These are phyloP conservation scores for Euphrasia arctica DNA, from an alignment of 305 asterid genomes.

Conservation along the genomic window DNA sequence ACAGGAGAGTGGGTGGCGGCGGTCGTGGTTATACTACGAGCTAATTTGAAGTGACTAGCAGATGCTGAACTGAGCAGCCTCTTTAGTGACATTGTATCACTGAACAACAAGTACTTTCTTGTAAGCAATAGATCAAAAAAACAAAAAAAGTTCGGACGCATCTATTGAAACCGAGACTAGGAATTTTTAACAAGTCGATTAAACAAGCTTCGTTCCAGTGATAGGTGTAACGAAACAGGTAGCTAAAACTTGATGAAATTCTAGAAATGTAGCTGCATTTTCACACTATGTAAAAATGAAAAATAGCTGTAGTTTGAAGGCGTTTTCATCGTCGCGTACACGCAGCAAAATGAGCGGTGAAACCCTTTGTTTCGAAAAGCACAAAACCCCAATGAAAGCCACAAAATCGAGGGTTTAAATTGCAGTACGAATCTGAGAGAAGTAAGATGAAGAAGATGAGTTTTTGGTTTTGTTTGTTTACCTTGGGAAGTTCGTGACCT, in stretches of 20 bases:
- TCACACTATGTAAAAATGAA: too few relatives aligned
- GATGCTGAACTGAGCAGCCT: constrained; percentile 25
- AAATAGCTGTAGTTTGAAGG: too few relatives aligned
- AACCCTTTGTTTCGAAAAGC: too few relatives aligned
- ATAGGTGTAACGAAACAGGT: too few relatives aligned
- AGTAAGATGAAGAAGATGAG: not conserved
- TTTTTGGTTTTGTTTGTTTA: not conserved
- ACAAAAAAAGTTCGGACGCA: too few relatives aligned
- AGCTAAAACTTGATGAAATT: not conserved
- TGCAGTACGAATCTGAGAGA: too few relatives aligned
- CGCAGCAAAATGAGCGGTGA: not conserved
- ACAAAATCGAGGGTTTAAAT: too few relatives aligned
- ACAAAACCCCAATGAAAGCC: too few relatives aligned
- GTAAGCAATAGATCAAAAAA: too few relatives aligned
- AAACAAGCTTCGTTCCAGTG: not conserved
- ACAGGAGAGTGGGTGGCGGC: constrained; percentile 36
- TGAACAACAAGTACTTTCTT: too few relatives aligned
- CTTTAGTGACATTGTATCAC: constrained; percentile 23
- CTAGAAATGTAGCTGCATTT: not conserved
- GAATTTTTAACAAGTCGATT: too few relatives aligned
- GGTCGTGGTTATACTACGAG: constrained; percentile 34
- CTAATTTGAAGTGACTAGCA: constrained; percentile 25
- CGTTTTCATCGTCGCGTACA: not conserved
- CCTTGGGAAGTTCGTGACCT: constrained; percentile 34
- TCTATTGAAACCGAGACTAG: too few relatives aligned